phyloP scores from a whole-genome alignment of 805 yeast species.

The Suhomyces emberorum region DNA sequence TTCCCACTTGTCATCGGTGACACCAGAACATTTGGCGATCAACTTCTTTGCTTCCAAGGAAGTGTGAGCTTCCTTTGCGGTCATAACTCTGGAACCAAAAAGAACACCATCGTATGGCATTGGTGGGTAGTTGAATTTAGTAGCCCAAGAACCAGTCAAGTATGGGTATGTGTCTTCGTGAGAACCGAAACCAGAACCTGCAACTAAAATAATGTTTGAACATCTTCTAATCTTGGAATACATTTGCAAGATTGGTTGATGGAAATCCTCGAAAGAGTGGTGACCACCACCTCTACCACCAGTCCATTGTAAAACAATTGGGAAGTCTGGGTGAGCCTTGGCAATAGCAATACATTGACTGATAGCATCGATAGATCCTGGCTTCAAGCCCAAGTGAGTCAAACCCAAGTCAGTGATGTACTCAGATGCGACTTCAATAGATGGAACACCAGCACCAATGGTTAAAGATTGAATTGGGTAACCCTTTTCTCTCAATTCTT shows the following conservation, averaged over 20 bases:
- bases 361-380: conserved; percentile 95
- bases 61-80: conserved; percentile 93
- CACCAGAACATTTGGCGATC: conserved; percentile 89
- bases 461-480: conserved; percentile 95
- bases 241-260: conserved; percentile 94
- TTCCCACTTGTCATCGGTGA: conserved; percentile 87
- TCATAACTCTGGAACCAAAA: conserved; percentile 96
- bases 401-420: conserved; percentile 89
- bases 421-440: conserved; percentile 94
- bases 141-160: conserved; percentile 97
- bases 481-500: conserved; percentile 82
- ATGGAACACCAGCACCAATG: conserved; percentile 99
- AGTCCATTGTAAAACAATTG: conserved; percentile 98
- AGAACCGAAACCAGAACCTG: conserved; percentile 98
- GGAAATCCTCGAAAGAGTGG: conserved; percentile 99
- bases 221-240: conserved; percentile 91
- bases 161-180: conserved; percentile 96
- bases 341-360: conserved; percentile 86
- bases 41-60: conserved; percentile 92
- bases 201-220: conserved; percentile 82
- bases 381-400: conserved; percentile 93
- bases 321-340: conserved; percentile 93
- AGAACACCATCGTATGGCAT: conserved; percentile 99
- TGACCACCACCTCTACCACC: conserved; percentile 99
- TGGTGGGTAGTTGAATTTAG: conserved; percentile 81